phyloP scores from a whole-genome alignment of 306 rosid species.

The Benincasa hispida region DNA sequence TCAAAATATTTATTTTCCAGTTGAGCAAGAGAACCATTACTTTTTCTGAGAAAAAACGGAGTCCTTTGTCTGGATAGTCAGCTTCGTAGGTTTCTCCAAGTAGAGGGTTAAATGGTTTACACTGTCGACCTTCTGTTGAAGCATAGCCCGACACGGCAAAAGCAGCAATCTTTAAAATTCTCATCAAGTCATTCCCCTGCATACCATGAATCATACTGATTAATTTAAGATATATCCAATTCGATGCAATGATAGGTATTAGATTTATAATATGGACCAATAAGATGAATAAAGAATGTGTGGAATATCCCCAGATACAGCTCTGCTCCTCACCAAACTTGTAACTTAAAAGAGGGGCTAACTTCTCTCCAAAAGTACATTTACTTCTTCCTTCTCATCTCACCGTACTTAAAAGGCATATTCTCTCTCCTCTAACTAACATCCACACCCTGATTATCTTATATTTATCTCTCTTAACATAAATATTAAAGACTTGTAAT shows the following conservation, averaged over 20 bases:
- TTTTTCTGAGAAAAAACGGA: conserved; percentile 83
- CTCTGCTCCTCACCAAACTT: not conserved
- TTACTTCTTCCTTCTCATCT: not conserved
- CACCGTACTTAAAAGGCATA: not conserved
- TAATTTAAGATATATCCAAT: conserved; percentile 3
- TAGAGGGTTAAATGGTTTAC: conserved; percentile 97
- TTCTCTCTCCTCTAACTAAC: not conserved
- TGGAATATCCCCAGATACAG: not conserved
- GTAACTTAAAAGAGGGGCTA: not conserved
- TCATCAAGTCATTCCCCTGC: conserved; percentile 98
- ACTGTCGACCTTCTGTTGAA: conserved; percentile 94
- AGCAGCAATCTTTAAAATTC: conserved; percentile 81
- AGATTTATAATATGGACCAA: not conserved
- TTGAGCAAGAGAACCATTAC: conserved; percentile 22
- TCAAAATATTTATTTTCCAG: not conserved
- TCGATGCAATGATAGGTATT: not conserved
- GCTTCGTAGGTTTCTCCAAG: conserved; percentile 98
- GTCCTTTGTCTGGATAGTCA: conserved; percentile 96
- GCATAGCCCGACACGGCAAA: conserved; percentile 98
- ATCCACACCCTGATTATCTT: not conserved
- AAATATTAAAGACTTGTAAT: not conserved
- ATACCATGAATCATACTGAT: conserved; percentile 19
- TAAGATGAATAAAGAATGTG: not conserved
- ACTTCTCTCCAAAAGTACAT: not conserved
- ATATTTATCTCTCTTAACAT: not conserved